Percentiles rank a stretch among this genome's conserved stretches.
These are phyloP conservation scores for Fomitiporia mediterranea DNA, from an alignment of 1,284 basidiomycete genomes.

Conservation along the genomic window DNA sequence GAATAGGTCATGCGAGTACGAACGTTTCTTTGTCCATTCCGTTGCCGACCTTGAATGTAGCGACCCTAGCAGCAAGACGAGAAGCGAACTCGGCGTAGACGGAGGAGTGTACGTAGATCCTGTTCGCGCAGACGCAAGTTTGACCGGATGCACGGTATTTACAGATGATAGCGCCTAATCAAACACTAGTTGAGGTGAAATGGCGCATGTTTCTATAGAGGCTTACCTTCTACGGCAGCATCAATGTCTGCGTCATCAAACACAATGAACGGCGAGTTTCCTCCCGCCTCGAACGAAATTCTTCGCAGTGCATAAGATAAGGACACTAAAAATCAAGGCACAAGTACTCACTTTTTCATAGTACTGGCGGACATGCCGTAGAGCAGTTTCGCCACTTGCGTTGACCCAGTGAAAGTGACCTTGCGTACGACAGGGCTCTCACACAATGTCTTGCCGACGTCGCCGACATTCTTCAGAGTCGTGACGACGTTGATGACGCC, in stretches of 20 bases:
- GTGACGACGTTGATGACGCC: conserved; percentile 96
- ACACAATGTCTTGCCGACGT: conserved; percentile 82
- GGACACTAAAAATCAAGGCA: conserved; percentile 10
- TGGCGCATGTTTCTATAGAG: not conserved
- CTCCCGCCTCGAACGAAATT: conserved; percentile 82
- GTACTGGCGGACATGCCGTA: conserved; percentile 81
- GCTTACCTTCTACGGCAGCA: conserved; percentile 78
- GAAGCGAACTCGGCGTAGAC: conserved; percentile 86
- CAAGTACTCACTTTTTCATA: conserved; percentile 75
- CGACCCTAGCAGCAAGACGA: conserved; percentile 76
- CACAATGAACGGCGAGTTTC: conserved; percentile 93
- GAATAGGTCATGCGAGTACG: conserved; percentile 28
- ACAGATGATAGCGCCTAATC: conserved; percentile 69
- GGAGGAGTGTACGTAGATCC: conserved; percentile 82
- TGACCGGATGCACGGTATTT: conserved; percentile 95
- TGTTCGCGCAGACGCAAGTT: conserved; percentile 84
- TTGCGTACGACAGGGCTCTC: conserved; percentile 76
- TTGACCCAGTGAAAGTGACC: conserved; percentile 93
- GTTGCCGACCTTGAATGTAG: conserved; percentile 88
- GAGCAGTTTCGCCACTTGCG: conserved; percentile 86
- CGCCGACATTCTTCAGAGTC: conserved; percentile 74
- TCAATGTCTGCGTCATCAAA: conserved; percentile 96
- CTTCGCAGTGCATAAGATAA: conserved; percentile 33
- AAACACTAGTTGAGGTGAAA: not conserved
- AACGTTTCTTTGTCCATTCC: conserved; percentile 80